Base-by-base conservation (phyloP, 2,329 filamentous ascomycete genomes). In the Sclerotinia sclerotiorum region DNA sequence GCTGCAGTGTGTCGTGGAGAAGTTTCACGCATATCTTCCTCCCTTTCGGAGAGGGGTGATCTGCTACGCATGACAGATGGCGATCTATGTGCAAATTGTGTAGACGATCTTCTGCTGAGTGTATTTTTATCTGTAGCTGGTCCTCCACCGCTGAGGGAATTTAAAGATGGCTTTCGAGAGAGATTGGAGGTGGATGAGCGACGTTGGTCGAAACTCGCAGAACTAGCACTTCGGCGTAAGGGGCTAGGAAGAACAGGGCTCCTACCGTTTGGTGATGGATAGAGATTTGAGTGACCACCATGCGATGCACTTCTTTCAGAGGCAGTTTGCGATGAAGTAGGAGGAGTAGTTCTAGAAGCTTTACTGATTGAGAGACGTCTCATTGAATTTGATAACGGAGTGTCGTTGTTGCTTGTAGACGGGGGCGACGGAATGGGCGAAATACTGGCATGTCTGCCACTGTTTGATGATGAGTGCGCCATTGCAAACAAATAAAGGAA, bases 1-100 rank as follows among this genome's bases (percentile, higher is more conserved):
- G 81, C 82, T 35, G 86, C 83, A 15, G 85, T 87, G 51, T 81
- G 73, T 19, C 78, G 78, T 10, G 78, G 79, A 42, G 79, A 78
- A 61, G 74, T 70, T 68, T 74, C 73, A 5, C 69, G 64, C 51
- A 77, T 75, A 46, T 68, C 58, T 61, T 79, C 77, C 27, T 77
- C 73, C 19, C 76, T 76, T 24, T 78, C 75, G 17, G 77, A 74
- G 60, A 81, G 77, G 52, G 80, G 79, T 65, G 80, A 80, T 71
- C 79, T 80, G 19, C 78, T 74, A 65, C 76, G 74, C 69, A 80
- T 76, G n/a, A 77, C 77, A 27, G 74, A 69, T 35, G 67, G 67
- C 35, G 67, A 73, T 57, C 72, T 70, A 69, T 75, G 74, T 70
- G 72, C 64, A 79, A 79, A 68, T 78, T 82, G 80, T 68, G 80